Evolutionary conservation across 2,329 filamentous ascomycete species (phyloP), one percentile per base, ranked within the genome.

Genomic region (Xylaria sp.): DNA sequence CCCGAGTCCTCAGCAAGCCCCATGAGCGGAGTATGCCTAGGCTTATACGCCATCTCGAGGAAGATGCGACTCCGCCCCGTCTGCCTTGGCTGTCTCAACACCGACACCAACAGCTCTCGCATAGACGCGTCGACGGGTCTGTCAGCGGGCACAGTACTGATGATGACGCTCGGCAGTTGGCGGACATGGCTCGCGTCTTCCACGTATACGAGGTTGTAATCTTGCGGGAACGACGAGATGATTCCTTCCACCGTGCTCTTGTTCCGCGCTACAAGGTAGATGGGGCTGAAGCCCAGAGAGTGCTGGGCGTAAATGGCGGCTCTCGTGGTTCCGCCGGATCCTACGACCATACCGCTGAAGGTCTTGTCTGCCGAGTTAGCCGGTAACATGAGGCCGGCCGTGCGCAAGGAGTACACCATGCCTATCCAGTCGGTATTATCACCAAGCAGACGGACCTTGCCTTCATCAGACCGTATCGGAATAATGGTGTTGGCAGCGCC

Each of bases 351-450:
- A 25, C 87, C 94, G 58, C 88, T 85, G 43, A 81, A 78, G 61
- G 74, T 28, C 68, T 70, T 57, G 68, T 71, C 60, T 59, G 43
- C 61, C 57, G 73, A 74, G 71, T 69, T 72, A 12, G 50, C 12
- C 69, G 71, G 73, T 75, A 66, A 76, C 64, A 79, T 78, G 40
- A 91, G 81, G 7, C 92, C 92, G 1, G 87, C 88, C 43, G 86
- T 86, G 60, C 85, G 87, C 19, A 99, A 84, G 3, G 92, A 89
- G 69, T 90, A 87, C 2, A 91, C 87, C 88, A 99, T 99, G 65
- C 95, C 95, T 72, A 88, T 85, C 90, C 93, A 99, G 79, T 99
- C 95, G 12, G 95, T 99, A 78, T 99, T 99, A 75, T 94, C 91
- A 45, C 95, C 95, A 15, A 91, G 76, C 2, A 98, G 85, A 3